Evolutionary conservation across 208 protist genomes (phyloP).

Genomic region (Trypanosoma grayi): DNA sequence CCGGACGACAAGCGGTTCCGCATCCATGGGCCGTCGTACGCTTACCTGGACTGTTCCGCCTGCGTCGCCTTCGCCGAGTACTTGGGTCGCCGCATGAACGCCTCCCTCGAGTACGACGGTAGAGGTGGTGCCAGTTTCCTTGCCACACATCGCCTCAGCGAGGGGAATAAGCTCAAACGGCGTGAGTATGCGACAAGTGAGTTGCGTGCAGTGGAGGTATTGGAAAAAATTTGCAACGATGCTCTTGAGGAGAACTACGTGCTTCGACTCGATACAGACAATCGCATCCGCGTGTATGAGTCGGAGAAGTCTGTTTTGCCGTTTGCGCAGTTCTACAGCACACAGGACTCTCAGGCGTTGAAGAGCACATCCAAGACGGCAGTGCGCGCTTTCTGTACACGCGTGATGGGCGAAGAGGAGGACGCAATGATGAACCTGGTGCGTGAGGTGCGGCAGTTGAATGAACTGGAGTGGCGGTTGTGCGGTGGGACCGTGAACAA

Average conservation of each 20-base stretch:
- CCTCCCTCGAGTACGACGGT: conserved; percentile 38
- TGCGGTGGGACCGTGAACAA: conserved; percentile 42
- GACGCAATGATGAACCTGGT: conserved; percentile 63
- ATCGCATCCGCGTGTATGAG: conserved; percentile 60
- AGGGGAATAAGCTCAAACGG: conserved; percentile 34
- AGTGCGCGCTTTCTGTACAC: conserved; percentile 41
- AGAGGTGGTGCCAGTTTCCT: conserved; percentile 33
- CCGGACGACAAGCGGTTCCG: conserved; percentile 13
- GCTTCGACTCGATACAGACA: conserved; percentile 55
- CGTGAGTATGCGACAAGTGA: conserved; percentile 58
- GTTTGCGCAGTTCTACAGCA: conserved; percentile 50
- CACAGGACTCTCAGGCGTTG: conserved; percentile 34
- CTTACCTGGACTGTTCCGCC: conserved; percentile 79
- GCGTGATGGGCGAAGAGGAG: conserved; percentile 62
- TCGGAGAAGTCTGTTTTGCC: conserved; percentile 17
- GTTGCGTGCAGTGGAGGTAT: conserved; percentile 70
- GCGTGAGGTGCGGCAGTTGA: conserved; percentile 30
- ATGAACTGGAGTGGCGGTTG: conserved; percentile 51
- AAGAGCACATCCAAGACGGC: conserved; percentile 20
- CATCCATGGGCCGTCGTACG: conserved; percentile 34
- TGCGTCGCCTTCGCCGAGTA: conserved; percentile 64
- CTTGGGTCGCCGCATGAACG: conserved; percentile 59
- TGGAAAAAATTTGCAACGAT: conserved; percentile 61
- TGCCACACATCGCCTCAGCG: conserved; percentile 45
- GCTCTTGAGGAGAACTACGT: conserved; percentile 35